Base-by-base conservation (phyloP, 352 stramenopile genomes). In the Blastocystis sp. region DNA sequence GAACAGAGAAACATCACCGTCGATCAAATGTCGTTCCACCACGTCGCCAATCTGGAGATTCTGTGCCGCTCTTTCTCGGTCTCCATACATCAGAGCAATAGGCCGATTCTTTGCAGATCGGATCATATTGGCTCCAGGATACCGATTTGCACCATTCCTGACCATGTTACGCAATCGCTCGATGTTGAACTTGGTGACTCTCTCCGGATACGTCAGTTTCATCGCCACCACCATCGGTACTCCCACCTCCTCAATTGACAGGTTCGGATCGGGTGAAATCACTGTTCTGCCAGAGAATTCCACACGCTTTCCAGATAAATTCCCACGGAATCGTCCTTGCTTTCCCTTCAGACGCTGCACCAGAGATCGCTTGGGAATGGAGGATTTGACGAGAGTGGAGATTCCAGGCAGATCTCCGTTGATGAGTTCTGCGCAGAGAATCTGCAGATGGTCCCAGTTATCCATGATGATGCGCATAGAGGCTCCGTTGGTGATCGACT, bases 271-370 rank as follows among this genome's bases (percentile, higher is more conserved):
- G 0, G 97, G 97, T 18, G 95, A 98, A 93, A 99, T 99, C 18
- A 99, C 97, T 0, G 97, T 99, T 76, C 97, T 94, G n/a, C 95
- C 96, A 0, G 96, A 98, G 90, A 99, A 99, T 90, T 99, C 97
- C 18, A 99, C 97, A 75, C 97, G 95, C 91, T 99, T 99, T 76
- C 97, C 97, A 3, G 93, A 98, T 76, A 99, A 92, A 91, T 99
- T 99, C 30, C 97, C 97, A 75, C 98, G 95, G 91, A 99, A 99
- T 43, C 97, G 95, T 73, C 97, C 98, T 88, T 97, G 95, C 89
- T 98, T 98, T 45, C 95, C 94, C 92, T 99, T 99, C 1, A 99
- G 93, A 3, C 98, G 93, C 91, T 99, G 97, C 95, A 99, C 59
- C 30, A 99, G 91, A 43, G 97, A 96, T 43, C 97, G 94, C 76